Conservation (phyloP, 2,329 filamentous ascomycete genomes). For the Colletotrichum sp. region DNA sequence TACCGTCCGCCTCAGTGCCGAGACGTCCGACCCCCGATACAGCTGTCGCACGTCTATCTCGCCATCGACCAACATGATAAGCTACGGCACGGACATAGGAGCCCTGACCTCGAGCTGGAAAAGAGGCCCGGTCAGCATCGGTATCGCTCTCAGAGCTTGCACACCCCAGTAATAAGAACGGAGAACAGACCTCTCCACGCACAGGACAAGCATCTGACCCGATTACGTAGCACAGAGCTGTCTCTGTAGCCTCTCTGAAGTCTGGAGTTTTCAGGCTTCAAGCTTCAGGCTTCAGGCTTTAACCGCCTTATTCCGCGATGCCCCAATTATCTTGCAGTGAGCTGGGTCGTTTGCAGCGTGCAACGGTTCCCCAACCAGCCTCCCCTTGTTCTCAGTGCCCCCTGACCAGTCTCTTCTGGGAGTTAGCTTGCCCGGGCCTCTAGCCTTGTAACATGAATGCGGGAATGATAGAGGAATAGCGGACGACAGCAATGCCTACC, state of each 20-base stretch:
- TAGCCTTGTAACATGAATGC: conserved; percentile 5
- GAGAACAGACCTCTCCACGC: conserved; percentile 11
- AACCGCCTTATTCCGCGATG: conserved; percentile 3
- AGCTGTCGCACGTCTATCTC: conserved; percentile 18
- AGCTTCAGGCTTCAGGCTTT: neutral
- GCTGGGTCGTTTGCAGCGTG: conserved; percentile 6
- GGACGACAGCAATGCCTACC: neutral
- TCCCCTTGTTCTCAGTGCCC: conserved; percentile 7
- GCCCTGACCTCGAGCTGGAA: neutral
- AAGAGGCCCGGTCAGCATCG: neutral
- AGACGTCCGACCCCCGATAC: conserved; percentile 18
- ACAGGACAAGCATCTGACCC: neutral
- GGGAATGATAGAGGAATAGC: neutral
- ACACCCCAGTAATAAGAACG: neutral
- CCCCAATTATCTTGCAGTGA: neutral
- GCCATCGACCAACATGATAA: conserved; percentile 10
- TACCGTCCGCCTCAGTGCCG: conserved; percentile 4
- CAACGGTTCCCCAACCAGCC: conserved; percentile 15
- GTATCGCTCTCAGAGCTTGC: neutral
- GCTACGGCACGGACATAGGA: conserved; percentile 9
- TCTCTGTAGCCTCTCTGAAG: neutral
- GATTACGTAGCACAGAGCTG: neutral
- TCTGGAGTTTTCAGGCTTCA: neutral
- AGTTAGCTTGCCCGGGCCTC: neutral
- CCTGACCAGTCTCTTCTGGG: conserved; percentile 15